phyloP scores from a whole-genome alignment of 768 basidiomycete species.

The Trametes punicea region DNA sequence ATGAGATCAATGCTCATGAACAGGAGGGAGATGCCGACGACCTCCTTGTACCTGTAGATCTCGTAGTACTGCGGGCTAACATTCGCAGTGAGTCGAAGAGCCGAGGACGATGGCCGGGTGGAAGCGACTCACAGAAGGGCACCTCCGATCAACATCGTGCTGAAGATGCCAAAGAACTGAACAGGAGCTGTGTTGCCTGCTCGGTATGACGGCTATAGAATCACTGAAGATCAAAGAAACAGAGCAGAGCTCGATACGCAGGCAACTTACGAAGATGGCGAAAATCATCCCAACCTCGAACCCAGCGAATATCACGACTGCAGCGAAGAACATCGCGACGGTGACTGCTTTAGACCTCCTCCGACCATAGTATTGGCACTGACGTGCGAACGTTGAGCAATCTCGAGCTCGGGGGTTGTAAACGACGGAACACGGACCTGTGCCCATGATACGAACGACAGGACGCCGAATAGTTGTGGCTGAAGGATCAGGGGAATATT shows the following conservation, averaged over 20 bases:
- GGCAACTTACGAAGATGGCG: constrained; percentile 46
- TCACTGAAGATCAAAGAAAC: not conserved
- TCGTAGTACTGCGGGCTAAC: constrained; percentile 68
- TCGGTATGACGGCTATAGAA: constrained; percentile 34
- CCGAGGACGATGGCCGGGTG: not conserved
- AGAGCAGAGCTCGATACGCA: not conserved
- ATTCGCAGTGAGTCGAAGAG: constrained; percentile 26
- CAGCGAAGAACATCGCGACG: constrained; percentile 34
- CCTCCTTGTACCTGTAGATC: constrained; percentile 61
- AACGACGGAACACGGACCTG: constrained; percentile 42
- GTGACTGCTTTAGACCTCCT: constrained; percentile 38
- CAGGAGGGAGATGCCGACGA: constrained; percentile 62
- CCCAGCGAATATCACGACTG: constrained; percentile 46
- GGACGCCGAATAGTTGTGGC: constrained; percentile 59
- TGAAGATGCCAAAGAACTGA: constrained; percentile 60
- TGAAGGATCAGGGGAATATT: constrained; percentile 73
- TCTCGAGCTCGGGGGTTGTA: too few relatives aligned
- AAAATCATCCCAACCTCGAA: constrained; percentile 61
- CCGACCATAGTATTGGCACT: constrained; percentile 68
- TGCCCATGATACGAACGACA: constrained; percentile 60
- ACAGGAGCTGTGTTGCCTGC: constrained; percentile 37
- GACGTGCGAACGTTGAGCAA: too few relatives aligned
- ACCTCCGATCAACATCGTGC: constrained; percentile 53
- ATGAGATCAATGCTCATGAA: constrained; percentile 71
- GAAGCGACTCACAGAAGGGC: constrained; percentile 39